phyloP scores from a whole-genome alignment of 306 rosid genomes.

The Cucurbita moschata region DNA sequence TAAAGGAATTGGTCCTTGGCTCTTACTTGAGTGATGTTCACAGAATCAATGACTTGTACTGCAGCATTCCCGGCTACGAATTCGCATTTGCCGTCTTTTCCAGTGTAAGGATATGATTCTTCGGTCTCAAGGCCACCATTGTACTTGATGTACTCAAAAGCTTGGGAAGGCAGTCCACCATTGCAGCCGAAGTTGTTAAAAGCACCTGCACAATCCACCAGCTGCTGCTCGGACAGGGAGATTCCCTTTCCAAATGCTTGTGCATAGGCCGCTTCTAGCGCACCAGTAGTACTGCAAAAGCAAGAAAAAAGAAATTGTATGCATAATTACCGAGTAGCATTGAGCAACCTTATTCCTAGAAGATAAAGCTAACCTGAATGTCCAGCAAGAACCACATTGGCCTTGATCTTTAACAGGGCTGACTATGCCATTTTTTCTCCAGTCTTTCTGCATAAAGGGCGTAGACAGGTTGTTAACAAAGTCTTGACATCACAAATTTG shows the following conservation, averaged over 20 bases:
- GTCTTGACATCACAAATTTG: neutral
- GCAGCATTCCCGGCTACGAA: conserved; percentile 53
- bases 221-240: conserved; percentile 93
- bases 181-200: conserved; percentile 80
- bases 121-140: conserved; percentile 90
- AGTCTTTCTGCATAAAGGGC: conserved; percentile 55
- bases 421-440: conserved; percentile 75
- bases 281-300: conserved; percentile 74
- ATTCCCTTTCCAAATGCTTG: conserved; percentile 57
- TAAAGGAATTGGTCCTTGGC: neutral
- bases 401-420: conserved; percentile 79
- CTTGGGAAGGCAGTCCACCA: conserved; percentile 96
- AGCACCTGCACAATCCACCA: conserved; percentile 83
- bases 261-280: conserved; percentile 77
- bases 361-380: conserved; percentile 32
- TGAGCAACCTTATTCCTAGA: neutral
- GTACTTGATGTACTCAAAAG: conserved; percentile 82
- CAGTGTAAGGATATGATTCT: conserved; percentile 74
- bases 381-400: conserved; percentile 57
- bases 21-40: conserved; percentile 72
- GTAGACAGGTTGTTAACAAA: neutral
- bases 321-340: neutral
- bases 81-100: conserved; percentile 37
- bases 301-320: neutral
- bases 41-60: conserved; percentile 43